These are phyloP conservation scores for Dactylellina leptospora DNA, from an alignment of 2,329 filamentous ascomycete genomes.

Conservation along the genomic window DNA sequence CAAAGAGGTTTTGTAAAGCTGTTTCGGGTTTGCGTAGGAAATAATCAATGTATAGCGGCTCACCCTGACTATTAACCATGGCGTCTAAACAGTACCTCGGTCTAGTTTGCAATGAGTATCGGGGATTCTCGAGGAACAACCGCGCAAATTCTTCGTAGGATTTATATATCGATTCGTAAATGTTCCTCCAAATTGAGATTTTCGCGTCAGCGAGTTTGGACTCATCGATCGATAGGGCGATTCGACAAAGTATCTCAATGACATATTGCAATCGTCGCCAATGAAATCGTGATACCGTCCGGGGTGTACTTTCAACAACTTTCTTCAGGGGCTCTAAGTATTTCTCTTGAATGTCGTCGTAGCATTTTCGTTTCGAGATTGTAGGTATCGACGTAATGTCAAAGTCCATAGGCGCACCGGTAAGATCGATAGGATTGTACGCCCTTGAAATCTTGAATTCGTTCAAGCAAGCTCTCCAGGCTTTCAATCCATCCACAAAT, in stretches of 20 bases:
- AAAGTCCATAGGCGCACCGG: constrained; percentile 24
- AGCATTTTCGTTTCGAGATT: background rate
- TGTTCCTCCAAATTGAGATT: background rate
- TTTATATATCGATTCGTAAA: background rate
- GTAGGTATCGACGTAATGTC: background rate
- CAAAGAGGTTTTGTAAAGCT: background rate
- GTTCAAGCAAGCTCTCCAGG: constrained; percentile 26
- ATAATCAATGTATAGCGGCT: constrained; percentile 11
- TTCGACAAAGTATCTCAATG: constrained; percentile 9
- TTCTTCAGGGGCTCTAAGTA: background rate
- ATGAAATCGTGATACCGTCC: constrained; percentile 6
- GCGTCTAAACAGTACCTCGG: constrained; percentile 10
- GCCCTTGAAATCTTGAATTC: constrained; percentile 13
- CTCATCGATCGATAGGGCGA: background rate
- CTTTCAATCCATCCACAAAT: constrained; percentile 19
- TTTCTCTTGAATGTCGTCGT: background rate
- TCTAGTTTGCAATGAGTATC: background rate
- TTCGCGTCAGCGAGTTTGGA: background rate
- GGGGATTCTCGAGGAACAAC: constrained; percentile 5
- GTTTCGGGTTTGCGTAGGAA: background rate
- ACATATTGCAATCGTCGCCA: constrained; percentile 38
- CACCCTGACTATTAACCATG: constrained; percentile 12
- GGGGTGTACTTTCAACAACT: background rate
- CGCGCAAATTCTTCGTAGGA: constrained; percentile 16
- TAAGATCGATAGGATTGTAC: background rate